Evolutionary conservation across 805 yeast species (phyloP), one percentile per base, ranked within the genome.

Genomic region (Lachancea lanzarotensis): DNA sequence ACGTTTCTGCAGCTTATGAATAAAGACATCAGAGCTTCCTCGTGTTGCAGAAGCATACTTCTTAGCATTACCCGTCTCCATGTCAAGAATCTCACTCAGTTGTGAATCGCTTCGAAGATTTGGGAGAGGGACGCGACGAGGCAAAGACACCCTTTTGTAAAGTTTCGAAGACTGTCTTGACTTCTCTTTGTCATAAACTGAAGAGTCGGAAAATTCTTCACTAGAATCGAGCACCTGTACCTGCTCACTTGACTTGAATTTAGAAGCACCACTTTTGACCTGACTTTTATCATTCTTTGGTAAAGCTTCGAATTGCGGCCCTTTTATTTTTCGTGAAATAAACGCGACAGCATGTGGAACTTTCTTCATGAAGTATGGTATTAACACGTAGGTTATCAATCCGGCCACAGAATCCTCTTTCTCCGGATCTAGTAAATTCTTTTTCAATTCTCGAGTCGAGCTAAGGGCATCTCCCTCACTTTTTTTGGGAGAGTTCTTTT

Each of bases 341-440:
- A 70, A 72, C 40, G 68, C 69, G 8, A 76, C 70, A 3, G 74
- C 60, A 34, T 63, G 52, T 0, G 84, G 83, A 3, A 76, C 58
- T 47, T 65, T 71, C 45, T 70, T 71, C 40, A 67, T 73, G 54
- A 67, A 79, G 57, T 72, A 76, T 0, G 84, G 83, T 1, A 78
- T 67, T 2, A 79, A 47, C 8, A 78, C 76, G 49, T 72, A 73
- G 3, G 72, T 76, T 32, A 76, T 59, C 52, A 76, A 79, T 3
- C 78, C 79, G 16, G 59, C 50, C 0, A 73, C 63, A 12, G 73
- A 68, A 6, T 68, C 62, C 37, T 72, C 75, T 35, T 63, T 65
- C 13, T 48, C 50, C 20, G 51, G 54, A 45, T 57, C 56, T 7
- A 57, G 25, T 10, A 63, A 41, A 32, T 50, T 56, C 30, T 47